Conservation (phyloP, 108 stramenopile species). For the Cyclotella baltica region DNA sequence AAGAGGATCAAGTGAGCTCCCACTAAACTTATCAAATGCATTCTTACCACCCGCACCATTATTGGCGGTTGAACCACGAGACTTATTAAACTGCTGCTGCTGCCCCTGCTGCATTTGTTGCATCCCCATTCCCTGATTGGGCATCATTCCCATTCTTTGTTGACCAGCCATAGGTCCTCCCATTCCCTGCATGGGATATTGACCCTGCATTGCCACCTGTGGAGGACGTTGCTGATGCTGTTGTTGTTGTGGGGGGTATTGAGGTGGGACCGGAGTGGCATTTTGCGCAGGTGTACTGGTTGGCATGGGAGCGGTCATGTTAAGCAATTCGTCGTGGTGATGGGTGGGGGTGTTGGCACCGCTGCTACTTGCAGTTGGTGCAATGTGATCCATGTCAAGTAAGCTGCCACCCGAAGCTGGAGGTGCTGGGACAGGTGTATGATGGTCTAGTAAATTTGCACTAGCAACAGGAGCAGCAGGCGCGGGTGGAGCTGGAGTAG, state of each 20-base stretch:
- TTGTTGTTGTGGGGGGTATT: background rate
- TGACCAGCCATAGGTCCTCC: background rate
- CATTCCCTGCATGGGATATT: slow-evolving; percentile 41
- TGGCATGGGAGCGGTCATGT: slow-evolving; percentile 77
- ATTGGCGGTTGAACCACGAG: background rate
- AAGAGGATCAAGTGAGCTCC: slow-evolving; percentile 62
- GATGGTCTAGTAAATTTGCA: slow-evolving; percentile 57
- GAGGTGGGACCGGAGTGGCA: slow-evolving; percentile 14
- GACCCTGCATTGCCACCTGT: slow-evolving; percentile 48
- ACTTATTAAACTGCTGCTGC: slow-evolving; percentile 39
- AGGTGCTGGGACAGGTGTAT: slow-evolving; percentile 38
- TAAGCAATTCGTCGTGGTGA: slow-evolving; percentile 80
- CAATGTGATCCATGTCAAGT: slow-evolving; percentile 61
- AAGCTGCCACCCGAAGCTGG: slow-evolving; percentile 54
- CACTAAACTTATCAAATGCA: slow-evolving; percentile 63
- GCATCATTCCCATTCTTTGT: slow-evolving; percentile 14
- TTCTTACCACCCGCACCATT: slow-evolving; percentile 24
- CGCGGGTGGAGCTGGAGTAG: slow-evolving; percentile 45
- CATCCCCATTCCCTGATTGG: slow-evolving; percentile 46
- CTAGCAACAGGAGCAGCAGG: slow-evolving; percentile 29
- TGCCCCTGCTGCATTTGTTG: slow-evolving; percentile 35
- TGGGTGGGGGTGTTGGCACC: slow-evolving; percentile 50
- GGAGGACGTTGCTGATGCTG: slow-evolving; percentile 56
- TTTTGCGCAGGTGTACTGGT: slow-evolving; percentile 19
- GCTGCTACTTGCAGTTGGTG: slow-evolving; percentile 19